Conservation (phyloP, 441 rosid species). For the Populus hybrid region DNA sequence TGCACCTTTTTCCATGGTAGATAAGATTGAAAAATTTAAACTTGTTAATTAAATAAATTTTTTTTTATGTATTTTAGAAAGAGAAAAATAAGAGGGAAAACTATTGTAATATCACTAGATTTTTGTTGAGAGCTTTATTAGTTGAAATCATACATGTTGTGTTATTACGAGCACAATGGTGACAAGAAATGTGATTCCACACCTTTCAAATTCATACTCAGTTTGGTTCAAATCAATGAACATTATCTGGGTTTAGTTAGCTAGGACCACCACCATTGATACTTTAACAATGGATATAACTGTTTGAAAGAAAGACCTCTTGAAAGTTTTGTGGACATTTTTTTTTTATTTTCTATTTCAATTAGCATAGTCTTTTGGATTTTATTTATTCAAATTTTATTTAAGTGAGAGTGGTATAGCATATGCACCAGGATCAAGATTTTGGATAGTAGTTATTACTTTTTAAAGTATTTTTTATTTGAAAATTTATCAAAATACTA, state of each 20-base stretch:
- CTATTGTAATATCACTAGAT: background rate
- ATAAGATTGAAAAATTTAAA: too few relatives aligned
- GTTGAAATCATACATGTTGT: background rate
- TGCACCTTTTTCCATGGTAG: background rate
- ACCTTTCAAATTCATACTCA: background rate
- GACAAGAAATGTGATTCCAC: background rate
- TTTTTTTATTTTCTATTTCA: too few relatives aligned
- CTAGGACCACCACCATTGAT: background rate
- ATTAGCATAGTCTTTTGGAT: background rate
- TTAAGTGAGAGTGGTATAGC: too few relatives aligned
- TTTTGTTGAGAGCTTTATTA: background rate
- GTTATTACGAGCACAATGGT: background rate
- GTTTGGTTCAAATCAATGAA: background rate
- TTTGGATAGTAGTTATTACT: too few relatives aligned
- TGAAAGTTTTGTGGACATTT: background rate
- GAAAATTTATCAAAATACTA: too few relatives aligned
- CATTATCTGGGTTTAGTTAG: background rate
- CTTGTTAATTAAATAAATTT: background rate
- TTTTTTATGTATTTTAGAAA: background rate
- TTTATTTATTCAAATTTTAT: too few relatives aligned
- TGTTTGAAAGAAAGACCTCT: too few relatives aligned
- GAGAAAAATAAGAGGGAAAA: background rate
- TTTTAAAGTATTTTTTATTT: too few relatives aligned
- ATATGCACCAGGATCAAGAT: background rate
- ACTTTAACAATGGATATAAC: background rate